Conservation (phyloP, 345 rosid species). For the Mallotus nudiflorus region DNA sequence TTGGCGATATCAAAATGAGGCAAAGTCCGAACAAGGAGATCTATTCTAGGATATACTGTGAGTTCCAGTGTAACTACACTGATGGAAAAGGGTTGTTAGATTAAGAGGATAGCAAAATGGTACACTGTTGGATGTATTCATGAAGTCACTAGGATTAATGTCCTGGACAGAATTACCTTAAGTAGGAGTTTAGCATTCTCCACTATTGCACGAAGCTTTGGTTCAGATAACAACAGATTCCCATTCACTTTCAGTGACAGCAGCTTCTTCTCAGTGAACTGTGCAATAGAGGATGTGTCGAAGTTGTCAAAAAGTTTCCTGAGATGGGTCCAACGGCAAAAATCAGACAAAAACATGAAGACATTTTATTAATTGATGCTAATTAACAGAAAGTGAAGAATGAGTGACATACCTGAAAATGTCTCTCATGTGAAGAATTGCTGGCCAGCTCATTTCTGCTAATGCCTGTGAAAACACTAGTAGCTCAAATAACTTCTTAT, state of each 20-base stretch:
- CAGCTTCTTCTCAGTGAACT: conserved; percentile 69
- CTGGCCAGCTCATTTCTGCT: conserved; percentile 89
- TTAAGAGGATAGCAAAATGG: not conserved
- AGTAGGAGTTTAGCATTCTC: conserved; percentile 75
- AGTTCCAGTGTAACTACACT: no score
- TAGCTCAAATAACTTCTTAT: conserved; percentile 72
- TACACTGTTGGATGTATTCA: not conserved
- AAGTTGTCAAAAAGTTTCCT: conserved; percentile 81
- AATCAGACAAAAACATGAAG: conserved; percentile 2
- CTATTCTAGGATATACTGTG: not conserved
- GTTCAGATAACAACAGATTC: conserved; percentile 66
- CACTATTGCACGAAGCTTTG: conserved; percentile 78
- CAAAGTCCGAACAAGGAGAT: not conserved
- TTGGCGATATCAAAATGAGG: not conserved
- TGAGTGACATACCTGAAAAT: conserved; percentile 55
- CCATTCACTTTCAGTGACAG: conserved; percentile 63
- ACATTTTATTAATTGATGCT: no score
- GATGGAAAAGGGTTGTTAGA: no score
- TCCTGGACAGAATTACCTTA: conserved; percentile 48
- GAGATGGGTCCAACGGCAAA: conserved; percentile 25
- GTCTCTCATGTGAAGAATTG: conserved; percentile 64
- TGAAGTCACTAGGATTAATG: conserved; percentile 10
- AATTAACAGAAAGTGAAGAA: conserved; percentile 8
- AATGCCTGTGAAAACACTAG: conserved; percentile 93
- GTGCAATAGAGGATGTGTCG: conserved; percentile 58